Percentiles rank a stretch among this genome's conserved stretches.
Conservation (phyloP, 495 filamentous ascomycete genomes). For the Emericellopsis terricola region DNA sequence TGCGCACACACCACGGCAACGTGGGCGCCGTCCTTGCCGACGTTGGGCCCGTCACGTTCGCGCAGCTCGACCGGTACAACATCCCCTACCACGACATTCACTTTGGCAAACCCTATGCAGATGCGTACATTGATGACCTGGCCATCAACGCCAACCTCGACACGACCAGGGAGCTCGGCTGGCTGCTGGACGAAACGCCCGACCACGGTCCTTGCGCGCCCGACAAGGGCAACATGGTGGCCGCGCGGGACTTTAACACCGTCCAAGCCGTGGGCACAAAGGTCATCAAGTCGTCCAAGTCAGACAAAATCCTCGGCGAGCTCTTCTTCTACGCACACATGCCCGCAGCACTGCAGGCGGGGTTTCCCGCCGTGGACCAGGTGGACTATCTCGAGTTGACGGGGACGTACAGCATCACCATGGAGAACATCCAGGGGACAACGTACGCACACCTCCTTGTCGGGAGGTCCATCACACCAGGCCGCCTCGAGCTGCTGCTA, state of each 20-base stretch:
- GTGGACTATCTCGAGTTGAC: slow-evolving; percentile 3
- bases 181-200: slow-evolving; percentile 4
- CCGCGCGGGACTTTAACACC: slow-evolving; percentile 5
- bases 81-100: slow-evolving; percentile 6
- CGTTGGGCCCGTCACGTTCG: slow-evolving; percentile 4
- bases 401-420: slow-evolving; percentile 3
- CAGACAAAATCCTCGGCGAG: slow-evolving; percentile 5
- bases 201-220: background rate
- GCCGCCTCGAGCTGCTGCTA: too few species aligned
- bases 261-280: slow-evolving; percentile 5
- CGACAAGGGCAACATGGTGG: slow-evolving; percentile 3
- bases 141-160: slow-evolving; percentile 7
- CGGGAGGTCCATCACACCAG: too few species aligned
- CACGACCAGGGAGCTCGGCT: slow-evolving; percentile 6
- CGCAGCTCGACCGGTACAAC: slow-evolving; percentile 4
- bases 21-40: slow-evolving; percentile 4
- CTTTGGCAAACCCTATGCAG: slow-evolving; percentile 6
- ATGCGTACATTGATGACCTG: slow-evolving; percentile 6
- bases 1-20: slow-evolving; percentile 3
- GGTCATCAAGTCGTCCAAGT: slow-evolving; percentile 5
- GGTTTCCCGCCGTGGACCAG: slow-evolving; percentile 2
- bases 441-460: too few species aligned
- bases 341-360: background rate
- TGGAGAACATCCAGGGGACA: slow-evolving; percentile 5
- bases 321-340: slow-evolving; percentile 5